Evolutionary conservation across 140 eudicot genomes (phyloP), one percentile per base, ranked within the genome.

Genomic region (Artemisia princeps): DNA sequence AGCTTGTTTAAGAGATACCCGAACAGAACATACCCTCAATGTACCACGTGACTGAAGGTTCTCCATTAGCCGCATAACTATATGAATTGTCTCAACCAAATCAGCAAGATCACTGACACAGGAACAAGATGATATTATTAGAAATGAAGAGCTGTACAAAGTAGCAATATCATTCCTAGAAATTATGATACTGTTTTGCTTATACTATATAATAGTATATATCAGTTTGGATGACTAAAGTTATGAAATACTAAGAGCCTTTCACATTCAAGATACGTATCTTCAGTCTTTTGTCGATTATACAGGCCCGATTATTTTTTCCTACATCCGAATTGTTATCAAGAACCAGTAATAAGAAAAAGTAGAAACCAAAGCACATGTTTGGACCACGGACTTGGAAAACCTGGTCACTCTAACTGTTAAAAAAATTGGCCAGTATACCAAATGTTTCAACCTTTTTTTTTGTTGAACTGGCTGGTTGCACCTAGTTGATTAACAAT

Each of bases 21-120:
- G 72, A 66, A 61, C 69, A 65, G 42, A 54, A 56, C 78, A 70
- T 85, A 87, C 96, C 95, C 96, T 81, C 73, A 88, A 82, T 56
- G 89, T 72, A 62, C 98, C 96, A 74, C 85, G 95, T 72, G 89
- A 77, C 71, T 88, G 96, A 68, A 92, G 98, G 60, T 75, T 84
- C 79, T 92, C 96, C 94, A 88, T 79, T 55, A 92, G 86, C 62
- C 94, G 80, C 67, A 92, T 67, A 71, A 88, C 51, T 66, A 88
- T 87, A 68, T 88, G 89, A 72, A 84, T 59, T 57, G 82, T 81
- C 75, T 92, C 98, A 51, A 92, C 83, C 84, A 92, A 73, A 79
- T 92, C 87, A 60, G 96, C 94, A 75, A 92, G 96, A 78, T 92
- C 92, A 63, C 98, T 92, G 74, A 60, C 44, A 75, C 58, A 55